Evolutionary conservation across 345 rosid genomes (phyloP), one percentile per base, ranked within the genome.

Genomic region (Linum trigynum): DNA sequence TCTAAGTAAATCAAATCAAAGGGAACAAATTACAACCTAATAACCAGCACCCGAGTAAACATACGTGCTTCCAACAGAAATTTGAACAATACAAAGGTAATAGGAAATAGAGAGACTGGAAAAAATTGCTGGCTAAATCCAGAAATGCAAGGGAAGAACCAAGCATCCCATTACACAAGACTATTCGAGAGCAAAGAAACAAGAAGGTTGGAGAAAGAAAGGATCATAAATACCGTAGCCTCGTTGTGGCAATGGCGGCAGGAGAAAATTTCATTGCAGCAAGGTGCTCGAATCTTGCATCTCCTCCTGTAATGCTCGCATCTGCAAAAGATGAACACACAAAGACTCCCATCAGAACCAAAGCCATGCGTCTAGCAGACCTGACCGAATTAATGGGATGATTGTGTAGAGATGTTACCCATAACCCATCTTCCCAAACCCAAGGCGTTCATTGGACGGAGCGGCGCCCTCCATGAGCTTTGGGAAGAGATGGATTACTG

Each of bases 181-280:
- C 3, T 7, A 45, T 45, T 45, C 8, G 12, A 45, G 36, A 42
- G 4, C 57, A 66, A 39, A 51, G 43, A 23, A 37, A 59, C 4
- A 59, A n/a, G 23, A 36, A 48, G 36, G 38, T 3, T 5, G 17
- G 50, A 62, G 2, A 23, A 1, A n/a, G 9, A 42, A 41, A 14
- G 41, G 55, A 39, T 1, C 5, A 9, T 41, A 2, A 39, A 69
- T 85, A 92, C 98, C 75, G 82, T 72, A 48, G 81, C 83, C 78
- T 90, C 97, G 68, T 90, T 88, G 78, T 92, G 98, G 75, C 98
- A 92, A 82, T 90, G 98, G 61, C 97, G 94, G 77, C 97, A 92
- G 65, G 76, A 60, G 70, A 81, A 92, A 72, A 90, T 82, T 86
- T 90, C 97, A 74, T 90, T 88, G 83, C 98, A 92, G 61, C 97